A percentile compares a stretch with the other conserved stretches of the same genome.
phyloP scores from a whole-genome alignment of 306 rosid genomes.

The Lathyrus oleraceus region DNA sequence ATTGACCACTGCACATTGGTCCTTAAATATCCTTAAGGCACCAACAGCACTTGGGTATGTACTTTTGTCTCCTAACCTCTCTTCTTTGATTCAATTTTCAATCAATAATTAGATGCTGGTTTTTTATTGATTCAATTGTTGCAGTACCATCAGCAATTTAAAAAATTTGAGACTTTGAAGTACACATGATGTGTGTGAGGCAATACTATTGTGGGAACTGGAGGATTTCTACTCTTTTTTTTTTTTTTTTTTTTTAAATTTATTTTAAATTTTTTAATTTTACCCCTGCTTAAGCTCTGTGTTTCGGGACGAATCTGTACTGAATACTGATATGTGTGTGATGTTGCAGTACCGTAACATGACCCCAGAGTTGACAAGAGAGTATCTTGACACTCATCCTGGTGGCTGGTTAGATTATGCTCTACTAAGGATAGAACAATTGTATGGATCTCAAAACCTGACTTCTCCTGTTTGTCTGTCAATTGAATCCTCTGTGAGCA shows the following conservation, averaged over 20 bases:
- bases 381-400: slow-evolving; percentile 83
- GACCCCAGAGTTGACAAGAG: slow-evolving; percentile 92
- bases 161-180: slow-evolving; percentile 76
- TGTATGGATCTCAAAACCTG: slow-evolving; percentile 53
- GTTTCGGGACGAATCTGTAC: slow-evolving; percentile 22
- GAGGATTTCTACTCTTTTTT: slow-evolving; percentile 41
- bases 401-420: slow-evolving; percentile 92
- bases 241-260: too few species aligned
- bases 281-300: slow-evolving; percentile 6
- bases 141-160: slow-evolving; percentile 91
- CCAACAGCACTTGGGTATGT: slow-evolving; percentile 96
- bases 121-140: slow-evolving; percentile 18
- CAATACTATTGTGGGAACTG: slow-evolving; percentile 91
- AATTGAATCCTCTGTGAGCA: slow-evolving; percentile 20
- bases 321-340: slow-evolving; percentile 47
- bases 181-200: slow-evolving; percentile 79
- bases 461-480: slow-evolving; percentile 23
- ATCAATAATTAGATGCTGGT: slow-evolving; percentile 27
- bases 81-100: slow-evolving; percentile 10
- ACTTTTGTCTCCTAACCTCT: background rate
- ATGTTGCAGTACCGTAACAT: slow-evolving; percentile 85
- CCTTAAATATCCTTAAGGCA: slow-evolving; percentile 82
- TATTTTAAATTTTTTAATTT: too few species aligned
- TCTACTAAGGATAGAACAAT: slow-evolving; percentile 80
- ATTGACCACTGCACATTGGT: slow-evolving; percentile 76